These are phyloP conservation scores for Didymella pinodella DNA, from an alignment of 2,329 filamentous ascomycete genomes.

Conservation along the genomic window DNA sequence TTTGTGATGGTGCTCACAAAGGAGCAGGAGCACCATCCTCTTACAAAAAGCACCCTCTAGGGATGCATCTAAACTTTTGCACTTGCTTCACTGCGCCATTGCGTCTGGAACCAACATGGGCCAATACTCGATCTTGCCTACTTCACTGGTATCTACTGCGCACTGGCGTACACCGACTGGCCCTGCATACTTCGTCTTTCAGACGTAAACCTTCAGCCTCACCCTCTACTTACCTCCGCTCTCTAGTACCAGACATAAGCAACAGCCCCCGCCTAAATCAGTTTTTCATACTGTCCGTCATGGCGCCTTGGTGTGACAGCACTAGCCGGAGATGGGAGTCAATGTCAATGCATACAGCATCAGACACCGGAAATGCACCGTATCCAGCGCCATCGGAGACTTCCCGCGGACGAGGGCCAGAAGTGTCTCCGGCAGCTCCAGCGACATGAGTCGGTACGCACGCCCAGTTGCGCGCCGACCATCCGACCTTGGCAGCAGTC, in stretches of 20 bases:
- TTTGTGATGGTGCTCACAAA: not conserved
- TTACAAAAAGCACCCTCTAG: not conserved
- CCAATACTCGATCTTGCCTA: not conserved
- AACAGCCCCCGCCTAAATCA: not conserved
- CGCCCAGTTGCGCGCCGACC: no score
- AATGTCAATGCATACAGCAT: no score
- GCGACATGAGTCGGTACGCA: no score
- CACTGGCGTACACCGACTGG: not conserved
- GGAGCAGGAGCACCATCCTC: not conserved
- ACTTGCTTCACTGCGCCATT: not conserved
- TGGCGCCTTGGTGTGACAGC: no score
- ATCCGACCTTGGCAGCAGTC: no score
- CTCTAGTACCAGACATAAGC: not conserved
- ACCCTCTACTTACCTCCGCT: not conserved
- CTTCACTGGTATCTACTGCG: not conserved
- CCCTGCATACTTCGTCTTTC: not conserved
- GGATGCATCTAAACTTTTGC: not conserved
- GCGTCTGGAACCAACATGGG: not conserved
- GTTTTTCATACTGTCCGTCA: not conserved
- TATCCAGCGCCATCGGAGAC: no score
- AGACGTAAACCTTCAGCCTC: not conserved
- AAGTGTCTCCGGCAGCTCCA: no score
- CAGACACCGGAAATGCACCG: no score
- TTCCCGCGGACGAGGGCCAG: no score
- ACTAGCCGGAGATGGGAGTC: no score